phyloP scores from a whole-genome alignment of 2,329 filamentous ascomycete species.

The Neopestalotiopsis sp. region DNA sequence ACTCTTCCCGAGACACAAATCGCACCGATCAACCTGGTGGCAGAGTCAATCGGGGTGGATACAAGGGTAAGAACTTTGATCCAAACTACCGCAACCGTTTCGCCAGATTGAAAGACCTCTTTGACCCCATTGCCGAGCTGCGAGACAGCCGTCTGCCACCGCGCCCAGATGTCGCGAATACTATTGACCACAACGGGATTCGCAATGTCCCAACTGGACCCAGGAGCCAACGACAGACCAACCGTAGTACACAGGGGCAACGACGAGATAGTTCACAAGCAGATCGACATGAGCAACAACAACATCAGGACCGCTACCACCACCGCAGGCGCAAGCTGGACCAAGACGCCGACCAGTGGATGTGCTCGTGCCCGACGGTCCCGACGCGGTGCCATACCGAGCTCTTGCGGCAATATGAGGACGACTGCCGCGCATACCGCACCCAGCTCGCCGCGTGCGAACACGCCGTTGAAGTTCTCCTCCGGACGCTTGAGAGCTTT shows the following conservation, averaged over 20 bases:
- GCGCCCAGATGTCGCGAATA: background rate
- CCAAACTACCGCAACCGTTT: background rate
- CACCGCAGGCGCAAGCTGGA: conserved; percentile 1
- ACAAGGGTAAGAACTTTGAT: conserved; percentile 10
- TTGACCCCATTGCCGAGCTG: background rate
- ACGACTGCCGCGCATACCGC: background rate
- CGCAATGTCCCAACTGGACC: background rate
- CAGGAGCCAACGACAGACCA: background rate
- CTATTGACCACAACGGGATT: background rate
- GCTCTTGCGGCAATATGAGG: background rate
- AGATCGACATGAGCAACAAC: background rate
- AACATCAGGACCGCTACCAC: background rate
- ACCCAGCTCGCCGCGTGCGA: background rate
- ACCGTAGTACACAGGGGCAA: background rate
- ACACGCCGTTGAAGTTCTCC: background rate
- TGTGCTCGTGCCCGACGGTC: background rate
- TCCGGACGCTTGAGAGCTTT: background rate
- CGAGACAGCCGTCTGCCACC: background rate
- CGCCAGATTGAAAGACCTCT: background rate
- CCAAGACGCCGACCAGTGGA: background rate
- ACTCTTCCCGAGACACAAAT: background rate
- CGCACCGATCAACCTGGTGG: background rate
- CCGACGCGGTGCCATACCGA: background rate
- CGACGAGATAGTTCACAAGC: background rate
- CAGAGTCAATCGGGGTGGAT: background rate